phyloP scores from a whole-genome alignment of 768 basidiomycete species.

The Mycena latifolia region DNA sequence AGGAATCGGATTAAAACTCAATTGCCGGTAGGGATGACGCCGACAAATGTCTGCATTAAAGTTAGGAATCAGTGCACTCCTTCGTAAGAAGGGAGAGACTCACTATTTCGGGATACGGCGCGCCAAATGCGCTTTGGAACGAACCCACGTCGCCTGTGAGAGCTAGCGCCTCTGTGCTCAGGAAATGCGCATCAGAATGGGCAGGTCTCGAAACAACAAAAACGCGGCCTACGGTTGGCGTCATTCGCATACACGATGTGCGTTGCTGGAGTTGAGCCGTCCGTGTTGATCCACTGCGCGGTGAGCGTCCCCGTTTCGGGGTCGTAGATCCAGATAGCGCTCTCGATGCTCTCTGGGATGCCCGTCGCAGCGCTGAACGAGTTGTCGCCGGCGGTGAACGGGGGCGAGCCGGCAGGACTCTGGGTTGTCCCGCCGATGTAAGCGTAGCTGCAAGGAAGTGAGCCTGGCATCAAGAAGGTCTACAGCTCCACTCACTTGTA shows the following conservation, averaged over 20 bases:
- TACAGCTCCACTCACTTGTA: not conserved
- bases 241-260: constrained; percentile 1
- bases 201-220: not conserved
- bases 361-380: constrained; percentile 1
- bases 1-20: too few species aligned
- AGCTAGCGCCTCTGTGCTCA: not conserved
- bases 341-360: not conserved
- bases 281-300: constrained; percentile 7
- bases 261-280: not conserved
- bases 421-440: not conserved
- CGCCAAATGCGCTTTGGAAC: not conserved
- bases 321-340: not conserved
- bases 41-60: too few species aligned
- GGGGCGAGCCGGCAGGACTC: not conserved
- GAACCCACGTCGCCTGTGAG: not conserved
- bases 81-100: too few species aligned
- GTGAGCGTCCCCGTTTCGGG: not conserved
- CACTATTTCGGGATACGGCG: not conserved
- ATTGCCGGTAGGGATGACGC: too few species aligned
- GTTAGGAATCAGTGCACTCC: too few species aligned
- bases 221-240: not conserved
- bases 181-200: not conserved
- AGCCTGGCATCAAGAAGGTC: not conserved
- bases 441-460: not conserved
- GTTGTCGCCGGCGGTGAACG: not conserved